Percentiles rank a stretch among this genome's conserved stretches.
Conservation (phyloP, 1,284 basidiomycete species). For the Wallemia hederae region DNA sequence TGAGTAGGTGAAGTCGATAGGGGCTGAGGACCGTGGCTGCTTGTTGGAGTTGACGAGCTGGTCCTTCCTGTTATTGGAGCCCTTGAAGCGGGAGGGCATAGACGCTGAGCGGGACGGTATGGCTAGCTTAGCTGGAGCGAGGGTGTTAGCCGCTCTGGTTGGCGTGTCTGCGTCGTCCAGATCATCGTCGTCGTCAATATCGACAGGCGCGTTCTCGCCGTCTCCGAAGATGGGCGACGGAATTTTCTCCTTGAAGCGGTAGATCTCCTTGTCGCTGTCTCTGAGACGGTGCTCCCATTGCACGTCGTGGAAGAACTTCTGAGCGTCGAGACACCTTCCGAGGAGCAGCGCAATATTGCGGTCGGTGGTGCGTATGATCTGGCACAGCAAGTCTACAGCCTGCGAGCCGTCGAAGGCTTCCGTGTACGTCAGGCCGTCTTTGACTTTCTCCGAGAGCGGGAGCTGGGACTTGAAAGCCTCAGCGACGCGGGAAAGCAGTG, state of each 20-base stretch:
- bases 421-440: constrained; percentile 86
- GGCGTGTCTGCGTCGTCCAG: constrained; percentile 5
- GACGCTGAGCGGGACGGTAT: constrained; percentile 8
- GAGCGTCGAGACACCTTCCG: constrained; percentile 79
- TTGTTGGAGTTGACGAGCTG: constrained; percentile 6
- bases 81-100: constrained; percentile 3
- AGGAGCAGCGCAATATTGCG: constrained; percentile 78
- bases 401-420: constrained; percentile 89
- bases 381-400: constrained; percentile 82
- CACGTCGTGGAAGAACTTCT: constrained; percentile 98
- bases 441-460: constrained; percentile 42
- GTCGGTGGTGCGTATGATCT: constrained; percentile 95
- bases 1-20: constrained; percentile 15
- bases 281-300: constrained; percentile 90
- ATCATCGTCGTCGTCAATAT: constrained; percentile 6
- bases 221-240: constrained; percentile 47
- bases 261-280: constrained; percentile 66
- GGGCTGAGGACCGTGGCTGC: constrained; percentile 8
- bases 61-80: constrained; percentile 6
- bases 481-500: constrained; percentile 73
- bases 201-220: constrained; percentile 17
- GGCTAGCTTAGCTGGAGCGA: constrained; percentile 1
- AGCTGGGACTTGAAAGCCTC: constrained; percentile 71
- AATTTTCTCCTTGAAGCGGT: constrained; percentile 50
- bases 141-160: not conserved